Evolutionary conservation across 768 basidiomycete genomes (phyloP), one percentile per base, ranked within the genome.

Genomic region (Filobasidium wieringae): DNA sequence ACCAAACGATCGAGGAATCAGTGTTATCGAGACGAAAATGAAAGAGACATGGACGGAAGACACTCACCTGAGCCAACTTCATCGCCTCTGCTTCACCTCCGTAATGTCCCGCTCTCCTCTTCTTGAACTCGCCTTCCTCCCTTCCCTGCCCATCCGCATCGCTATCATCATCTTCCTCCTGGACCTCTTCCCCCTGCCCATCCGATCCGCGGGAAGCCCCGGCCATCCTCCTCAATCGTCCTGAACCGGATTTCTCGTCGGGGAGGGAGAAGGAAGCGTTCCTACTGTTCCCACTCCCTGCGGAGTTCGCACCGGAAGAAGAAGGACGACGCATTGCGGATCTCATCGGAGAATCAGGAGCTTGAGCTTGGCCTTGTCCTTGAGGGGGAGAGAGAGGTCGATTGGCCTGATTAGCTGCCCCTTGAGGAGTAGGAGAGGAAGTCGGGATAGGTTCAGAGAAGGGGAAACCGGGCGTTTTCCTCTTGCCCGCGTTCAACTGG

Each of bases 121-220:
- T 60, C 61, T 69, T 62, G 53, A 73, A 73, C 40, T 68, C 67
- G 39, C 58, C 47, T 51, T 69, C 65, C 33, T 64, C 59, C 88
- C 88, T 80, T 76, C 91, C 89, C 75, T 86, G 86, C 64, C 89
- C 86, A 86, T 89, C 86, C 61, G 89, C 86, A 4, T 80, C 82
- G 57, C 79, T 77, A 66, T 88, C 85, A n/a, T 79, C 74, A 51
- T 68, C 68, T 7, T 69, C 73, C 45, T 67, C 65, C 7, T 79
- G 75, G 63, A 84, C 81, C 0, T 75, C 70, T 30, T 76, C 74
- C 59, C 61, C 63, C 22, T 66, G 54, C n/a, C n/a, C n/a, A n/a
- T n/a, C n/a, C n/a, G n/a, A n/a, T n/a, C n/a, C n/a, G 54, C 79
- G 76, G 55, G 79, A 76, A 45, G 79, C 76, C 14, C 39, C 47